Evolutionary conservation across 441 rosid species (phyloP).

Genomic region (Bruguiera hainesii): DNA sequence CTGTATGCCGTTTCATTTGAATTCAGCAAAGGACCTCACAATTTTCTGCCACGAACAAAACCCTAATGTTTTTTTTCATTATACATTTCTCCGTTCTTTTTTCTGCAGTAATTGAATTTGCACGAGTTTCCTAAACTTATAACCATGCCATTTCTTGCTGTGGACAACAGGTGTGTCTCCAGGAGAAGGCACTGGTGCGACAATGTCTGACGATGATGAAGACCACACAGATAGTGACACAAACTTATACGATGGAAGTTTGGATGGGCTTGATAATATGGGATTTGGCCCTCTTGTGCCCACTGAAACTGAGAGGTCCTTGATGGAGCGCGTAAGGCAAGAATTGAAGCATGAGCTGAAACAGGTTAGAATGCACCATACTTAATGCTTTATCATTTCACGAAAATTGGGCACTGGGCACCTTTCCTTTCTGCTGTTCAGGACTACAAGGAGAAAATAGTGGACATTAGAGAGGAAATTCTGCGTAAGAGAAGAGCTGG

Average conservation of each 20-base stretch:
- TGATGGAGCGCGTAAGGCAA: slow-evolving; percentile 96
- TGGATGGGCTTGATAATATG: slow-evolving; percentile 69
- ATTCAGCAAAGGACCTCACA: no score
- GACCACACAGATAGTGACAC: slow-evolving; percentile 85
- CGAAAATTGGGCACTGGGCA: slow-evolving; percentile 7
- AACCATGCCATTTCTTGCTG: slow-evolving; percentile 3
- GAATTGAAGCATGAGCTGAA: slow-evolving; percentile 95
- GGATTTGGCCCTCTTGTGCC: slow-evolving; percentile 96
- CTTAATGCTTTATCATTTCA: background rate
- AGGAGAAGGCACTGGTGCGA: slow-evolving; percentile 88
- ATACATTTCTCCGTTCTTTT: no score
- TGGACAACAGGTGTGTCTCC: slow-evolving; percentile 73
- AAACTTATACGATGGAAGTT: slow-evolving; percentile 69
- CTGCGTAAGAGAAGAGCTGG: slow-evolving; percentile 97
- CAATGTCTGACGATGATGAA: slow-evolving; percentile 97
- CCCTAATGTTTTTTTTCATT: no score
- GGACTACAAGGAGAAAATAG: slow-evolving; percentile 97
- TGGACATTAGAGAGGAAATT: slow-evolving; percentile 95
- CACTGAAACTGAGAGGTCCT: slow-evolving; percentile 87
- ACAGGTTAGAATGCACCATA: slow-evolving; percentile 46
- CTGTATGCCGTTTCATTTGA: background rate
- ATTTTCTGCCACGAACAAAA: no score
- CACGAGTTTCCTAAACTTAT: slow-evolving; percentile 9
- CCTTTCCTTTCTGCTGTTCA: slow-evolving; percentile 22
- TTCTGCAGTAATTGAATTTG: no score